Evolutionary conservation across 2,329 filamentous ascomycete genomes (phyloP).

Genomic region (Ramularia collo-cygni): DNA sequence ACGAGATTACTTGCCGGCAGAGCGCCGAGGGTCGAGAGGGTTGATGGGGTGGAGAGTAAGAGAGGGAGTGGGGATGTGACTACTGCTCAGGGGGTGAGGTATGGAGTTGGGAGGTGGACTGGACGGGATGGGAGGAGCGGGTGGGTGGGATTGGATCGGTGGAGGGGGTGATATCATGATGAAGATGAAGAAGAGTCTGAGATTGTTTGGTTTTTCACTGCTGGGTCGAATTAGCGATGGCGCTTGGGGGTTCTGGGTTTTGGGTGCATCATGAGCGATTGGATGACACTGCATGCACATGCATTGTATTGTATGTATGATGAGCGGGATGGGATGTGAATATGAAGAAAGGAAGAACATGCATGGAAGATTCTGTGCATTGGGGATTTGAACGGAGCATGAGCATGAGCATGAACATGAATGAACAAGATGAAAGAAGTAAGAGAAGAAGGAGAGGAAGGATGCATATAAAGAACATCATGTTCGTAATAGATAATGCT

Average conservation of each 20-base stretch:
- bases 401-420: background rate
- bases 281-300: no score
- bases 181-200: background rate
- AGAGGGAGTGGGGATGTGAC: no score
- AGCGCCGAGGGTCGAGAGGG: conserved; percentile 29
- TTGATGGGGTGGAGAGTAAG: conserved; percentile 7
- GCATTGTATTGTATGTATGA: no score
- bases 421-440: background rate
- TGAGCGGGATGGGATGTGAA: no score
- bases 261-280: no score
- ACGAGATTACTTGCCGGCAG: conserved; percentile 56
- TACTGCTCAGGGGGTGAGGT: conserved; percentile 33
- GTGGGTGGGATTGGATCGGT: conserved; percentile 53
- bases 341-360: no score
- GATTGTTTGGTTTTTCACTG: background rate
- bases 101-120: conserved; percentile 51
- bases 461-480: background rate
- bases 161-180: conserved; percentile 22
- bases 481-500: no score
- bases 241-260: conserved; percentile 1
- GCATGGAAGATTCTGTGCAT: no score
- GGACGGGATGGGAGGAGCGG: conserved; percentile 52
- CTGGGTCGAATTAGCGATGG: conserved; percentile 4
- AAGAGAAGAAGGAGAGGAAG: background rate
- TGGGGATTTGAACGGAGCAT: no score